These are phyloP conservation scores for Coniochaeta prunicola DNA, from an alignment of 2,329 filamentous ascomycete species.

Conservation along the genomic window DNA sequence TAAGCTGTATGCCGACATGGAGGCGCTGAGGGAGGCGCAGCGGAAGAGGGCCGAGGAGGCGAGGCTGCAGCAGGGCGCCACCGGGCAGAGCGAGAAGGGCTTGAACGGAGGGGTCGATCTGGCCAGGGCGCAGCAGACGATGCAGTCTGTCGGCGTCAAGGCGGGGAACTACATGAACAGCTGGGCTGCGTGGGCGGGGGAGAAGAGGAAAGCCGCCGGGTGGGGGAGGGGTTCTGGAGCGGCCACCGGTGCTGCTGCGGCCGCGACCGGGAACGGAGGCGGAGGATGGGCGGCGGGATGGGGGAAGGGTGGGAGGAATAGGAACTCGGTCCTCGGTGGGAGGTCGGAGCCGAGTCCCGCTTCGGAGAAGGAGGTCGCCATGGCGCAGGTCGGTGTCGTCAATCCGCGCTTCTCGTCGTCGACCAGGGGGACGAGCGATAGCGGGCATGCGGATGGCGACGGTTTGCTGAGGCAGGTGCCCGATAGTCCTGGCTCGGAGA, in stretches of 20 bases:
- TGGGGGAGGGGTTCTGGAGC: constrained; percentile 24
- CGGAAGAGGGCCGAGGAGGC: constrained; percentile 53
- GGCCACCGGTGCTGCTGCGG: constrained; percentile 7
- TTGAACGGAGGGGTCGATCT: constrained; percentile 21
- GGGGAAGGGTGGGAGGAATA: constrained; percentile 14
- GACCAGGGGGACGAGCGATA: neutral
- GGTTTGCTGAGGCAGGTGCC: neutral
- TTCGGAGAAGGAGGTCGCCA: neutral
- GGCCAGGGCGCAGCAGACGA: constrained; percentile 36
- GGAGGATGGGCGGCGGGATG: constrained; percentile 26
- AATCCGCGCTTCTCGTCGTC: constrained; percentile 2
- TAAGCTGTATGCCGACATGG: constrained; percentile 85
- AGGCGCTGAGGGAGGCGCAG: constrained; percentile 69
- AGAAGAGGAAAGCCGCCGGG: constrained; percentile 50
- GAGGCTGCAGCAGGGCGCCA: constrained; percentile 17
- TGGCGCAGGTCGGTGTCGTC: constrained; percentile 2
- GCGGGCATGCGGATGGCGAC: neutral
- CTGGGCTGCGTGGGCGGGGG: constrained; percentile 64
- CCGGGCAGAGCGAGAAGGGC: constrained; percentile 11
- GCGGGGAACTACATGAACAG: constrained; percentile 60
- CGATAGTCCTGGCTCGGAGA: neutral
- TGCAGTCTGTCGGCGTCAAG: constrained; percentile 43
- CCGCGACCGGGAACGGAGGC: neutral
- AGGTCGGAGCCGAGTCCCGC: neutral
- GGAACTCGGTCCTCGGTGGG: constrained; percentile 5